Conservation (phyloP, 345 rosid genomes). For the Lepidium africanum region DNA sequence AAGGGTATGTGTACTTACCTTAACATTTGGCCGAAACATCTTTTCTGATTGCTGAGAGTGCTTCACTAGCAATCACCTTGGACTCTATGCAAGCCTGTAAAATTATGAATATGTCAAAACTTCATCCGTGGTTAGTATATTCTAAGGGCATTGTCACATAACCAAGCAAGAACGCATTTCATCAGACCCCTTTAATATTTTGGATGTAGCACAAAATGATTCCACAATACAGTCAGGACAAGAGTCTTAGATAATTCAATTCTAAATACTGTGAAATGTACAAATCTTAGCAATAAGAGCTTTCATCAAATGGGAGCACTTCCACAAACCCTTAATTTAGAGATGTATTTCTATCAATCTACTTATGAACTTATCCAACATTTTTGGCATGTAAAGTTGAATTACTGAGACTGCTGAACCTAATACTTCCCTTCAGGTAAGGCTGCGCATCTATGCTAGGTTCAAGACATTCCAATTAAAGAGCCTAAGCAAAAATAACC, state of each 20-base stretch:
- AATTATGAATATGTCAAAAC: not conserved
- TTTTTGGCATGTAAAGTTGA: not conserved
- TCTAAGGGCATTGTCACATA: not conserved
- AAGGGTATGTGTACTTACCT: conserved; percentile 42
- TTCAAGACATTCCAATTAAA: not conserved
- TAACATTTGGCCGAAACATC: conserved; percentile 98
- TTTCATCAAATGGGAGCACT: too few species aligned
- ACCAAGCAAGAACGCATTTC: too few species aligned
- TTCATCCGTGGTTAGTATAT: not conserved
- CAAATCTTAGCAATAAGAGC: too few species aligned
- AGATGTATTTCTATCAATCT: not conserved
- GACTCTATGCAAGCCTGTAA: conserved; percentile 95
- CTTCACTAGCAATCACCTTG: conserved; percentile 92
- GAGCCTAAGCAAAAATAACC: conserved; percentile 30
- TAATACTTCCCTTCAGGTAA: not conserved
- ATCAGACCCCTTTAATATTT: too few species aligned
- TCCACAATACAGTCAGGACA: conserved; percentile 4
- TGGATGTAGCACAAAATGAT: conserved; percentile 10
- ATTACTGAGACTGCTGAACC: not conserved
- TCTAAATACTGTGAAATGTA: not conserved
- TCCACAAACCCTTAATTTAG: not conserved
- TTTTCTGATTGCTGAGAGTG: conserved; percentile 87
- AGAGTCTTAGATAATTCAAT: not conserved
- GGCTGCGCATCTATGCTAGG: not conserved
- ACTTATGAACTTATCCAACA: not conserved